These are phyloP conservation scores for Xylaria intraflava DNA, from an alignment of 495 filamentous ascomycete species.

Conservation along the genomic window DNA sequence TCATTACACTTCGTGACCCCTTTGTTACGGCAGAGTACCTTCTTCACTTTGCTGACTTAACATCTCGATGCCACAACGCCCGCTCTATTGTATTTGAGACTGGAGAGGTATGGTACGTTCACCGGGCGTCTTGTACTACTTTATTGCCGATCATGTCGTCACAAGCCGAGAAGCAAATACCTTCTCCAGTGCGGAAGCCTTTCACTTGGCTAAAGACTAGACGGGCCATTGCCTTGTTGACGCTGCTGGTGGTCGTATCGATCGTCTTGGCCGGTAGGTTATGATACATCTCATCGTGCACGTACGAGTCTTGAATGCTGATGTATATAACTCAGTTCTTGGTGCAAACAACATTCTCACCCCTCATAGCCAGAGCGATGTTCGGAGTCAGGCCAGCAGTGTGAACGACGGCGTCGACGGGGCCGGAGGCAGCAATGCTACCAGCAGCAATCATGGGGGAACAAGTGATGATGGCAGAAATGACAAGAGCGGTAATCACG, in stretches of 20 bases:
- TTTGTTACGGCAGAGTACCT: too few relatives aligned
- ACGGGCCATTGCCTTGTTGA: constrained; percentile 14
- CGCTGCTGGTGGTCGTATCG: constrained; percentile 12
- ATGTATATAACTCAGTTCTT: constrained; percentile 11
- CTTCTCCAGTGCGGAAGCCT: not conserved
- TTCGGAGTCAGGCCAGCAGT: not conserved
- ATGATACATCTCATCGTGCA: not conserved
- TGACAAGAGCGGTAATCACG: not conserved
- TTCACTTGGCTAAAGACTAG: constrained; percentile 21
- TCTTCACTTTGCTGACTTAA: too few relatives aligned
- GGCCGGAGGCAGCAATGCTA: not conserved
- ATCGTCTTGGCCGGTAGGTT: constrained; percentile 19
- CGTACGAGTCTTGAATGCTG: not conserved
- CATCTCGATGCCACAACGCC: too few relatives aligned
- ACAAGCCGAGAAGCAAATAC: not conserved
- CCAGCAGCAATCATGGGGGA: not conserved
- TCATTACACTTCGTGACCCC: too few relatives aligned
- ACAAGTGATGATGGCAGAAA: not conserved
- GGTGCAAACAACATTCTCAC: constrained; percentile 14
- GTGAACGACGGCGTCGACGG: not conserved
- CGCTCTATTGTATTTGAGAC: too few relatives aligned
- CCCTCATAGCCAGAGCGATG: not conserved
- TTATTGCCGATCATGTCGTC: not conserved
- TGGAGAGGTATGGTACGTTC: not conserved
- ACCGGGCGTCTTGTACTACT: not conserved